Conservation (phyloP, 306 rosid species). For the Trichosanthes cucumerina region DNA sequence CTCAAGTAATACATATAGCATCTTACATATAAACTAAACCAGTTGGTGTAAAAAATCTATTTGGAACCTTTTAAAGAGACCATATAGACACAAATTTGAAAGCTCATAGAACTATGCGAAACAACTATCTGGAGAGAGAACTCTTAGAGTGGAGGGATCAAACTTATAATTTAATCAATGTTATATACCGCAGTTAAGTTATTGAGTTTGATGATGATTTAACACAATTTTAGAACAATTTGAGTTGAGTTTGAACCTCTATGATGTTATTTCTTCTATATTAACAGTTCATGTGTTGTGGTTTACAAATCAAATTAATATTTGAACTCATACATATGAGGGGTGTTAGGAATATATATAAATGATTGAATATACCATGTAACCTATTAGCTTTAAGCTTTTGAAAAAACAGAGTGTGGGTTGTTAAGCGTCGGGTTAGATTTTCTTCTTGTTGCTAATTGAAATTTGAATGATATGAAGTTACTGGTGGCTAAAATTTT, state of each 20-base stretch:
- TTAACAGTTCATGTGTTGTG: not conserved
- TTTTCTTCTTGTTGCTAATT: not conserved
- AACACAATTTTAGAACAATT: not conserved
- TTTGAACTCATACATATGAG: not conserved
- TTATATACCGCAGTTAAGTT: not conserved
- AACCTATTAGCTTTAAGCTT: not conserved
- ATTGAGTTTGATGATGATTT: not conserved
- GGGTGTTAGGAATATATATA: not conserved
- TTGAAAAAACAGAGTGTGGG: not conserved
- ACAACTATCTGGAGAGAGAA: no score
- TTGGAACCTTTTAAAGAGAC: not conserved
- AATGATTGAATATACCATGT: not conserved
- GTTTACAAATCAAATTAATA: not conserved
- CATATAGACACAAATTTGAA: not conserved
- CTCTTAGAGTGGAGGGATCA: not conserved
- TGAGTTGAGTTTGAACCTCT: not conserved
- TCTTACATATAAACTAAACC: no score
- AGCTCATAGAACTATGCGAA: not conserved
- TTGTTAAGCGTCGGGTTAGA: no score
- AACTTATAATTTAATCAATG: no score
- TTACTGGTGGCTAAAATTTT: slow-evolving; percentile 6
- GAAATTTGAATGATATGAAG: not conserved
- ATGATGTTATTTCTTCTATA: not conserved
- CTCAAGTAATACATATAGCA: not conserved
- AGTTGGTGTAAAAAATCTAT: not conserved